These are phyloP conservation scores for Hyphopichia pseudoburtonii DNA, from an alignment of 1,139 yeast genomes.

Conservation along the genomic window DNA sequence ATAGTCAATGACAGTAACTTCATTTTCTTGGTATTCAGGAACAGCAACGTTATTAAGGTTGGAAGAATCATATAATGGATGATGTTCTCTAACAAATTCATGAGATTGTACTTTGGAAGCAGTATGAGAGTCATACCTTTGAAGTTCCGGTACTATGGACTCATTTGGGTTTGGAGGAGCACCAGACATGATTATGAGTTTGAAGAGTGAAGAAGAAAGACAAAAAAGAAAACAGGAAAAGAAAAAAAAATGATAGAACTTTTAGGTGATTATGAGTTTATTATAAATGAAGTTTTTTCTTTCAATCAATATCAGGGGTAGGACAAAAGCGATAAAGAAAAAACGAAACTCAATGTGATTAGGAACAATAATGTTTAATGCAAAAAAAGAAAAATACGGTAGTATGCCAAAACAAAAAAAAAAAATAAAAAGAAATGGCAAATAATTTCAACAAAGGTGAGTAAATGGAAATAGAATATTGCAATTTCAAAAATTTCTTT, in stretches of 20 bases:
- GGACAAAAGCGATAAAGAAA: too few relatives aligned
- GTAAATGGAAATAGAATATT: too few relatives aligned
- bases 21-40: conserved; percentile 42
- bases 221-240: not conserved
- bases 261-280: too few relatives aligned
- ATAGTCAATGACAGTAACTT: conserved; percentile 50
- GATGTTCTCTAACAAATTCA: conserved; percentile 6
- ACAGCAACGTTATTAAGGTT: conserved; percentile 20
- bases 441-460: too few relatives aligned
- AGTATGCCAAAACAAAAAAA: too few relatives aligned
- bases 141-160: conserved; percentile 22
- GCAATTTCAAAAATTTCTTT: too few relatives aligned
- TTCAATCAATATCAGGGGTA: too few relatives aligned
- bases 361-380: too few relatives aligned
- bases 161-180: conserved; percentile 7
- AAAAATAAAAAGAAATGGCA: too few relatives aligned
- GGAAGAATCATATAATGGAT: conserved; percentile 7
- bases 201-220: not conserved
- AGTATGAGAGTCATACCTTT: conserved; percentile 9
- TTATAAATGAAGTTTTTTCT: too few relatives aligned
- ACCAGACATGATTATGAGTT: not conserved
- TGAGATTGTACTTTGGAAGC: conserved; percentile 5
- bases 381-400: too few relatives aligned
- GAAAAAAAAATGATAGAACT: not conserved
- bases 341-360: too few relatives aligned